A percentile compares a stretch with the other conserved stretches of the same genome.
Evolutionary conservation across 169 alveolate species (phyloP).

Genomic region (Eimeria praecox): DNA sequence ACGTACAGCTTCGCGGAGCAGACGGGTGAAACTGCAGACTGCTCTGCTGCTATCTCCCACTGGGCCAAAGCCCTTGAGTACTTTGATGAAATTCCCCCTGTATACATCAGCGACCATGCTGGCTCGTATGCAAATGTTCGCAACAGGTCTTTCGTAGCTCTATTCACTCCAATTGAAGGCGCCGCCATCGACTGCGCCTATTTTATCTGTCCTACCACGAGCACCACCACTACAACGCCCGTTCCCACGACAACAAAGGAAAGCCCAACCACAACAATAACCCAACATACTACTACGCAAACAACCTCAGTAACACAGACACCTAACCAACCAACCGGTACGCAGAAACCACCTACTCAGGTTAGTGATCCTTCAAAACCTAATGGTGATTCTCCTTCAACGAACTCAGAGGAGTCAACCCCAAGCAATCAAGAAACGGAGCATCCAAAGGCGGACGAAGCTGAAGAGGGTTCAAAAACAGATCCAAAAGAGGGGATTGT

Average conservation of each 20-base stretch:
- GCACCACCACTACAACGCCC: not conserved
- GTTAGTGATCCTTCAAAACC: too few relatives aligned
- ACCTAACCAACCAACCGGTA: too few relatives aligned
- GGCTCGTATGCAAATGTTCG: not conserved
- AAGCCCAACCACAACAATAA: not conserved
- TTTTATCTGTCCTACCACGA: not conserved
- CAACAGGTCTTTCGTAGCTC: not conserved
- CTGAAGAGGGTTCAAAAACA: not conserved
- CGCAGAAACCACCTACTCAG: too few relatives aligned
- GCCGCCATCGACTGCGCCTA: constrained; percentile 4
- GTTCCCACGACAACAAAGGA: not conserved
- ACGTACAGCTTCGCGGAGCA: not conserved
- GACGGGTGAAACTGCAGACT: constrained; percentile 8
- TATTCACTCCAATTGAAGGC: not conserved
- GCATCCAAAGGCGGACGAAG: not conserved
- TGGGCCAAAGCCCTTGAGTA: not conserved
- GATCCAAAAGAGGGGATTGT: not conserved
- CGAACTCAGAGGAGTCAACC: too few relatives aligned
- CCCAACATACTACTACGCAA: too few relatives aligned
- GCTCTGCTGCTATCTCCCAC: not conserved
- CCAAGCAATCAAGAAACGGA: too few relatives aligned
- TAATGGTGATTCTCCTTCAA: too few relatives aligned
- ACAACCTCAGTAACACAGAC: too few relatives aligned
- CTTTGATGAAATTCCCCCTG: not conserved
- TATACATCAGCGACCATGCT: not conserved